A percentile compares a stretch with the other conserved stretches of the same genome.
These are phyloP conservation scores for Triticum urartu DNA, from an alignment of 176 grass and related monocot species.

Conservation along the genomic window DNA sequence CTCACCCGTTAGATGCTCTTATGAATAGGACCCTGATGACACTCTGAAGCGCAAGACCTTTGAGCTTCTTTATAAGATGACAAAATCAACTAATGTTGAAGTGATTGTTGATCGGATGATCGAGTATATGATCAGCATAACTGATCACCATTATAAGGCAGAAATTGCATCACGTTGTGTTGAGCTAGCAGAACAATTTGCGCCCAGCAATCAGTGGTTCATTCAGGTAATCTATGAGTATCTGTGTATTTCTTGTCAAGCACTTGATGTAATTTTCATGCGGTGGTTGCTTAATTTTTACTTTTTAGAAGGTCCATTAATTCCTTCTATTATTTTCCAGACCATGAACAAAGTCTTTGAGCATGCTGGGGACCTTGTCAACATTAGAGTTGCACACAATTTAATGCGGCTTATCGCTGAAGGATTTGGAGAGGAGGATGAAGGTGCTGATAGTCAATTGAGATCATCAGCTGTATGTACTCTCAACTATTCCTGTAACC, in stretches of 20 bases:
- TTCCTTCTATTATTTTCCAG: conserved; percentile 52
- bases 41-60: conserved; percentile 98
- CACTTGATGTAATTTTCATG: not conserved
- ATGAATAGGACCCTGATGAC: conserved; percentile 88
- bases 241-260: not conserved
- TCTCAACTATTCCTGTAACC: not conserved
- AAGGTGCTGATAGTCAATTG: conserved; percentile 92
- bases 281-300: not conserved
- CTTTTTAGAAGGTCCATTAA: not conserved
- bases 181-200: conserved; percentile 98
- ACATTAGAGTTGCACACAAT: conserved; percentile 96
- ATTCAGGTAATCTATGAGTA: conserved; percentile 79
- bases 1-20: conserved; percentile 20
- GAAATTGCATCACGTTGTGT: conserved; percentile 99
- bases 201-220: conserved; percentile 99
- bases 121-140: conserved; percentile 95
- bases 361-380: conserved; percentile 99
- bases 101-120: conserved; percentile 99
- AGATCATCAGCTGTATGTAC: conserved; percentile 98
- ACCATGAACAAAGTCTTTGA: conserved; percentile 99
- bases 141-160: conserved; percentile 94
- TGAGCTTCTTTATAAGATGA: conserved; percentile 99
- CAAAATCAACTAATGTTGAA: conserved; percentile 99
- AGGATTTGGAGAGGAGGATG: conserved; percentile 98
- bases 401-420: conserved; percentile 99